phyloP scores from a whole-genome alignment of 805 yeast species.

The Limtongozyma cylindracea region DNA sequence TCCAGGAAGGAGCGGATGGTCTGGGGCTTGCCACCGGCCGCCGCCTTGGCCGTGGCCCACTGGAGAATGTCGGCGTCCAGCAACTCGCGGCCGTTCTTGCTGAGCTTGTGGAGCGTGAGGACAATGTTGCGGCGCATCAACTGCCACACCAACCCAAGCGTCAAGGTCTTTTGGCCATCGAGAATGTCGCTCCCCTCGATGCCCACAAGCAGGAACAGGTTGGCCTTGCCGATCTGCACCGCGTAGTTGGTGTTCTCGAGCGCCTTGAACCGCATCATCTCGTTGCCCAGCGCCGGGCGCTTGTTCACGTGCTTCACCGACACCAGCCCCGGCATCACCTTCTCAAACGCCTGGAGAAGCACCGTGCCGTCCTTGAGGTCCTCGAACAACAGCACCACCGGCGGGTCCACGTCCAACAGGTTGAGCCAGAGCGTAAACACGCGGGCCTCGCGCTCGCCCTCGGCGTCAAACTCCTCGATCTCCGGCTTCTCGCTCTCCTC shows the following conservation, averaged over 20 bases:
- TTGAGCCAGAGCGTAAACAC: slow-evolving; percentile 96
- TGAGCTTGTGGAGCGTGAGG: slow-evolving; percentile 50
- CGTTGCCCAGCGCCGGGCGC: slow-evolving; percentile 50
- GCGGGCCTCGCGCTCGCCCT: slow-evolving; percentile 98
- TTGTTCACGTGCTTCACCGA: slow-evolving; percentile 61
- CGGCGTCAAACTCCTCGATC: slow-evolving; percentile 96
- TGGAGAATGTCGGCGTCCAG: slow-evolving; percentile 67
- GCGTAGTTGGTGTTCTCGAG: slow-evolving; percentile 95
- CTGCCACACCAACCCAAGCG: slow-evolving; percentile 94
- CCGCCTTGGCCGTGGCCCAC: slow-evolving; percentile 81
- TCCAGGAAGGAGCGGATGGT: slow-evolving; percentile 73
- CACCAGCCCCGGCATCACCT: slow-evolving; percentile 86
- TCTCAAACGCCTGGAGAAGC: slow-evolving; percentile 79
- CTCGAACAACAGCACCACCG: slow-evolving; percentile 76
- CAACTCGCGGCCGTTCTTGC: slow-evolving; percentile 35
- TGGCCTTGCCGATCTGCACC: slow-evolving; percentile 87
- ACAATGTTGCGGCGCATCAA: slow-evolving; percentile 91
- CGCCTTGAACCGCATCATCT: slow-evolving; percentile 77
- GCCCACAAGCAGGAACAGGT: slow-evolving; percentile 84
- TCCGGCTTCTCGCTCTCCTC: slow-evolving; percentile 82
- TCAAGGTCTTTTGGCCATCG: slow-evolving; percentile 75
- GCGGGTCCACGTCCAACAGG: slow-evolving; percentile 88
- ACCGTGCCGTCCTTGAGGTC: slow-evolving; percentile 86
- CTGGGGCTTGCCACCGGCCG: slow-evolving; percentile 59
- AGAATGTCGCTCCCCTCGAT: slow-evolving; percentile 95